A percentile compares a stretch with the other conserved stretches of the same genome.
These are phyloP conservation scores for Epichloe festucae DNA, from an alignment of 2,329 filamentous ascomycete species.

Conservation along the genomic window DNA sequence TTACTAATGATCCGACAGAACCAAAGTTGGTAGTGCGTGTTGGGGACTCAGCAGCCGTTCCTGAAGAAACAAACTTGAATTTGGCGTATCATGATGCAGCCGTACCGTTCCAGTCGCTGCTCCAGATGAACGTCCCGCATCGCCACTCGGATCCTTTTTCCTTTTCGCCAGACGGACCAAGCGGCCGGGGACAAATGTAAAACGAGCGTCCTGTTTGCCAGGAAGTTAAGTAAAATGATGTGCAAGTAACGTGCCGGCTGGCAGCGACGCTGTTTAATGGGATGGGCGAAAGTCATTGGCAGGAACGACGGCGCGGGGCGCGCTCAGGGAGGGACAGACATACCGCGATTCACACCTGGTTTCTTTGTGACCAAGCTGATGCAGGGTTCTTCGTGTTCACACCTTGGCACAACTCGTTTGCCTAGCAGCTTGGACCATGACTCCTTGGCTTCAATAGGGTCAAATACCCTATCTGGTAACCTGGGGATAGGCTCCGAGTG, in stretches of 20 bases:
- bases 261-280: not conserved
- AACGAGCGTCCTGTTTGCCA: constrained; percentile 41
- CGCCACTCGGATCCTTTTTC: constrained; percentile 78
- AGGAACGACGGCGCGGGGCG: too few species aligned
- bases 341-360: constrained; percentile 66
- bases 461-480: constrained; percentile 35
- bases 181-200: constrained; percentile 53
- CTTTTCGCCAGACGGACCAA: constrained; percentile 76
- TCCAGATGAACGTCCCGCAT: constrained; percentile 72
- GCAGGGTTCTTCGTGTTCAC: constrained; percentile 82
- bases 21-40: too few species aligned
- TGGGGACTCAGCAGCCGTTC: too few species aligned
- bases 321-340: constrained; percentile 15
- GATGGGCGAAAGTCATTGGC: not conserved
- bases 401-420: constrained; percentile 60
- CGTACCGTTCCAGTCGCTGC: constrained; percentile 39
- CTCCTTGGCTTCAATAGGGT: constrained; percentile 62
- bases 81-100: not conserved
- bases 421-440: constrained; percentile 78
- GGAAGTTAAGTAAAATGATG: not conserved
- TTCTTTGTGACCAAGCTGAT: constrained; percentile 79
- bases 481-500: not conserved
- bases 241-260: too few species aligned
- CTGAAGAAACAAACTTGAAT: not conserved
- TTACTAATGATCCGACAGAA: too few species aligned